Base-by-base conservation (phyloP, 75 land plant genomes). In the Sequoia sempervirens region DNA sequence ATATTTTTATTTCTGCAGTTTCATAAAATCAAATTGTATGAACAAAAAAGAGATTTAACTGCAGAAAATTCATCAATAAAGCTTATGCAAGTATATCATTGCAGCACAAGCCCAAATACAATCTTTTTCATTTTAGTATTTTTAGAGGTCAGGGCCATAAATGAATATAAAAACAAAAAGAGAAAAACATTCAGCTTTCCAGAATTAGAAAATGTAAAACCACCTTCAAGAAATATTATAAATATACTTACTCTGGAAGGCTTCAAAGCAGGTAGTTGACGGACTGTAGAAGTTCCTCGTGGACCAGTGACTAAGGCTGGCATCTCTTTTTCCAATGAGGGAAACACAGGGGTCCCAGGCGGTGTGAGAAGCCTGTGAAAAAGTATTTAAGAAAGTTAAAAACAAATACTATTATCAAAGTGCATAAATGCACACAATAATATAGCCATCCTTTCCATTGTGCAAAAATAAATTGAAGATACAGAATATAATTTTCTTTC, bases 341-440 rank as follows among this genome's bases (percentile, higher is more conserved):
- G 93, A 81, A 96, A 93, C 3, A 94, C 90, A 47, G 97, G 96
- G 56, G 93, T 92, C 0, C 90, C 94, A 38, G 96, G 96, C n/a
- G 97, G 97, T 11, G 97, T 91, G 50, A 95, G 85, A 80, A 95
- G 93, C 97, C 97, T 95, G 91, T 83, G 10, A 32, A 30, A 78
- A 78, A 45, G 41, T 26, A 78, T 26, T 78, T 40, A 78, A 11
- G n/a, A 2, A n/a, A 78, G 46, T 81, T 52, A 5, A 81, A n/a
- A 47, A 18, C 3, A 47, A 58, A 32, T 18, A 81, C 13, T 56
- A 12, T 23, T 32, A 70, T 81, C 53, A 53, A 80, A 53, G 14
- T 81, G 34, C 47, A 40, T 81, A 75, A 34, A 70, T 30, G 30
- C 82, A 30, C 37, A 54, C 15, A 14, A 41, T 47, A 30, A 58